Conservation (phyloP, 345 rosid species). For the Lumnitzera racemosa region DNA sequence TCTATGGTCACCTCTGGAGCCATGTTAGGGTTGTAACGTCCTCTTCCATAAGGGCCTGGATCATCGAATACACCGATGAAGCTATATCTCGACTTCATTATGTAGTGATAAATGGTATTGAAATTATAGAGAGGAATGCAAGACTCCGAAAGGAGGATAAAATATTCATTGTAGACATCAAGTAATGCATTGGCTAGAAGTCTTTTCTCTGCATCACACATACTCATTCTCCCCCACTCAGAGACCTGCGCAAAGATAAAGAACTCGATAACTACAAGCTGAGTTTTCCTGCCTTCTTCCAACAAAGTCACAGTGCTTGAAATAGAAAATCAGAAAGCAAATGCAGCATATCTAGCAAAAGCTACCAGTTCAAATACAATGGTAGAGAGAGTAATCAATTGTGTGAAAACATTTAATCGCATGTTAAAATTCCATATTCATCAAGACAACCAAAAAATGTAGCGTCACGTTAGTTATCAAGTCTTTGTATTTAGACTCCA, state of each 20-base stretch:
- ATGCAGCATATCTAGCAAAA: too few relatives aligned
- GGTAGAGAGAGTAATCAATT: too few relatives aligned
- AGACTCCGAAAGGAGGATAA: constrained; percentile 85
- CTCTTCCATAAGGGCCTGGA: constrained; percentile 80
- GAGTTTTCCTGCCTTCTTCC: background rate
- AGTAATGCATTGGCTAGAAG: constrained; percentile 90
- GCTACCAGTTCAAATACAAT: too few relatives aligned
- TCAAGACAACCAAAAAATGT: too few relatives aligned
- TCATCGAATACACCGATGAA: constrained; percentile 88
- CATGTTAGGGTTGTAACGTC: constrained; percentile 72
- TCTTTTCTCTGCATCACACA: constrained; percentile 92
- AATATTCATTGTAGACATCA: constrained; percentile 81
- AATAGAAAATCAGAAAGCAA: too few relatives aligned
- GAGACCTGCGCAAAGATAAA: constrained; percentile 40
- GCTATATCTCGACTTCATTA: constrained; percentile 53
- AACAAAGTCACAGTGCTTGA: too few relatives aligned
- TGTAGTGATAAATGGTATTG: constrained; percentile 57
- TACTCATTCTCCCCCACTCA: constrained; percentile 97
- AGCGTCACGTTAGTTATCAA: too few relatives aligned
- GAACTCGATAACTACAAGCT: background rate
- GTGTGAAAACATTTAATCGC: too few relatives aligned
- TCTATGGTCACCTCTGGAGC: constrained; percentile 65
- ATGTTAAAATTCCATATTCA: too few relatives aligned
- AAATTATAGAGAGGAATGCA: constrained; percentile 90
- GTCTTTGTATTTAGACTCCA: too few relatives aligned